Percentiles rank a stretch among this genome's conserved stretches.
Evolutionary conservation across 257 asterid species (phyloP).

Genomic region (Craterostigma plantagineum): DNA sequence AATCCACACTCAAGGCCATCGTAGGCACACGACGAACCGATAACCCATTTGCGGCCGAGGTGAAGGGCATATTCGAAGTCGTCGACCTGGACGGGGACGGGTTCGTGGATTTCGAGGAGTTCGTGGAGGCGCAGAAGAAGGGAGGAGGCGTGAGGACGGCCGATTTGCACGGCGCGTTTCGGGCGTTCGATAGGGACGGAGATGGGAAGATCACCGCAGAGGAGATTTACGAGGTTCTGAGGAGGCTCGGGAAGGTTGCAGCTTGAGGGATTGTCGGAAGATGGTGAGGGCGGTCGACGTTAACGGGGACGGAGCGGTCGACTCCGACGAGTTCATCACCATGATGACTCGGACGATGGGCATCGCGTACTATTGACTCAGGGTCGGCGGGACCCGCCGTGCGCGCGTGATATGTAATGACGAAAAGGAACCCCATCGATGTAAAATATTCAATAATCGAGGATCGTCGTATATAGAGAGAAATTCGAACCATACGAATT

Average conservation of each 20-base stretch:
- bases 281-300: slow-evolving; percentile 80
- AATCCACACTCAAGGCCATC: slow-evolving; percentile 37
- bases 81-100: slow-evolving; percentile 77
- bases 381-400: too few species aligned
- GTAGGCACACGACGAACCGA: slow-evolving; percentile 20
- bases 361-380: not conserved
- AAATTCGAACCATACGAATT: too few species aligned
- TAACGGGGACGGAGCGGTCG: slow-evolving; percentile 85
- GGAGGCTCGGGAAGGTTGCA: slow-evolving; percentile 54
- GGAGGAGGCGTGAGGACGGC: slow-evolving; percentile 48
- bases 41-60: slow-evolving; percentile 29
- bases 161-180: slow-evolving; percentile 58
- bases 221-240: slow-evolving; percentile 45
- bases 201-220: slow-evolving; percentile 64
- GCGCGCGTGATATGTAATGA: too few species aligned
- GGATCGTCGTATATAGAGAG: too few species aligned
- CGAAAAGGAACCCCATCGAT: too few species aligned
- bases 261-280: slow-evolving; percentile 44
- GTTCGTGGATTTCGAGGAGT: slow-evolving; percentile 68
- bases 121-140: slow-evolving; percentile 59
- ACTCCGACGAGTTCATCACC: slow-evolving; percentile 55
- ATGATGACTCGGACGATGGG: slow-evolving; percentile 72
- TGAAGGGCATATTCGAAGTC: slow-evolving; percentile 58
- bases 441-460: too few species aligned
- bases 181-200: slow-evolving; percentile 46